These are phyloP conservation scores for Pseudohalonectria lignicola DNA, from an alignment of 2,329 filamentous ascomycete genomes.

Conservation along the genomic window DNA sequence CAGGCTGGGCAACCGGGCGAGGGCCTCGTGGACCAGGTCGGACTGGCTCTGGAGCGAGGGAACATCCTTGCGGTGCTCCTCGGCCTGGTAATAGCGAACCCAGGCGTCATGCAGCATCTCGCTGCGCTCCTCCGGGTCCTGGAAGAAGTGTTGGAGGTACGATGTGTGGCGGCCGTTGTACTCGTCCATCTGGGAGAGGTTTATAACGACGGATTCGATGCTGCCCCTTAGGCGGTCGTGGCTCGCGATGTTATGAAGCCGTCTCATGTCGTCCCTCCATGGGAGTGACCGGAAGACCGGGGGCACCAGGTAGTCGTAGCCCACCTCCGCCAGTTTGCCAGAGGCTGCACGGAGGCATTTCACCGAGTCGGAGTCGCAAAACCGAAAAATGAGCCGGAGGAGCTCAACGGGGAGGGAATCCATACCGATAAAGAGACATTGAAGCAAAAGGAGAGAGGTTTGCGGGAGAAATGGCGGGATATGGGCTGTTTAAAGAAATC, in stretches of 20 bases:
- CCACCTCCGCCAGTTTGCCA: slow-evolving; percentile 25
- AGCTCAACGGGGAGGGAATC: slow-evolving; percentile 13
- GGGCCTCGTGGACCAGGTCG: slow-evolving; percentile 24
- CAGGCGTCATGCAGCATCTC: slow-evolving; percentile 23
- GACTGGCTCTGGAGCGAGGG: slow-evolving; percentile 23
- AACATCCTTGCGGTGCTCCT: slow-evolving; percentile 18
- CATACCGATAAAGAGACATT: slow-evolving; percentile 13
- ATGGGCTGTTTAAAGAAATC: slow-evolving; percentile 4
- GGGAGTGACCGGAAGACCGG: slow-evolving; percentile 28
- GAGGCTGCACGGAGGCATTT: slow-evolving; percentile 28
- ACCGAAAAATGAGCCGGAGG: slow-evolving; percentile 28
- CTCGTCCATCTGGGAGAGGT: slow-evolving; percentile 29
- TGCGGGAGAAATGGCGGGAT: slow-evolving; percentile 4
- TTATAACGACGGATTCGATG: slow-evolving; percentile 32
- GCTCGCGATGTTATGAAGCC: slow-evolving; percentile 30
- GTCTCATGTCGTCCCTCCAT: slow-evolving; percentile 32
- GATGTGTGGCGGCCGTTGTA: slow-evolving; percentile 24
- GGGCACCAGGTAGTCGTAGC: slow-evolving; percentile 29
- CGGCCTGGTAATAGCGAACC: slow-evolving; percentile 22
- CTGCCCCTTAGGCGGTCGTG: slow-evolving; percentile 27
- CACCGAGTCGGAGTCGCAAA: slow-evolving; percentile 26
- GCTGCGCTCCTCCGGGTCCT: slow-evolving; percentile 23
- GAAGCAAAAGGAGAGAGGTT: slow-evolving; percentile 1
- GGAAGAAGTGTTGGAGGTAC: slow-evolving; percentile 23
- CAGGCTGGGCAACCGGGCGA: slow-evolving; percentile 27